Evolutionary conservation across 352 stramenopile genomes (phyloP), one percentile per base, ranked within the genome.

Genomic region (Globisporangium echinulatum): DNA sequence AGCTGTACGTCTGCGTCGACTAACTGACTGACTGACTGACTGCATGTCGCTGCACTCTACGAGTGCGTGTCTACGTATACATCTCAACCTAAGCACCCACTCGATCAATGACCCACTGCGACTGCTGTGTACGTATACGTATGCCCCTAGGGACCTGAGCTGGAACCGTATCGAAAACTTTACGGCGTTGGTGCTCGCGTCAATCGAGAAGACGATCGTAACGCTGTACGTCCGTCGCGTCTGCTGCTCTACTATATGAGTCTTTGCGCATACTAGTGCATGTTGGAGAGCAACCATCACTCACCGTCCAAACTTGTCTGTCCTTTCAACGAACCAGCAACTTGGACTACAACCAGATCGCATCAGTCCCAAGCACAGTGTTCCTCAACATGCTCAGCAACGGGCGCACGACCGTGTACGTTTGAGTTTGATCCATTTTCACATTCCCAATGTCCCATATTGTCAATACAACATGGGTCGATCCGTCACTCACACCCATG

Each of bases 151-250:
- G 10, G 77, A 89, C 49, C 5, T 87, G 55, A 79, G 77, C 33
- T 80, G 63, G 57, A 87, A 89, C 13, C 74, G 68, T 4, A 59
- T 89, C 36, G 64, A 72, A 8, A 87, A 80, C 52, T 87, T 89
- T 51, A 80, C 74, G n/a, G 57, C 71, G 0, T 64, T 52, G 11
- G 69, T 76, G 2, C 85, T 89, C 53, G 65, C 71, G 38, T 68
- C 72, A 2, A 71, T 87, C 52, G 66, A 82, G 52, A 54, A 57
- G 7, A 80, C 64, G 2, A 82, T 87, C 56, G 49, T 76, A 49
- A 60, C 36, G 14, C 83, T 89, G 79, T 89, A 73, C 44, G 46
- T 47, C 42, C 42, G 42, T 49, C n/a, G 5, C 6, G 7, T 17
- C 6, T 10, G 46, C 13, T 19, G n/a, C 40, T 48, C 36, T 43